Evolutionary conservation across 2,329 filamentous ascomycete species (phyloP).

Genomic region (Aureobasidium uvarum): DNA sequence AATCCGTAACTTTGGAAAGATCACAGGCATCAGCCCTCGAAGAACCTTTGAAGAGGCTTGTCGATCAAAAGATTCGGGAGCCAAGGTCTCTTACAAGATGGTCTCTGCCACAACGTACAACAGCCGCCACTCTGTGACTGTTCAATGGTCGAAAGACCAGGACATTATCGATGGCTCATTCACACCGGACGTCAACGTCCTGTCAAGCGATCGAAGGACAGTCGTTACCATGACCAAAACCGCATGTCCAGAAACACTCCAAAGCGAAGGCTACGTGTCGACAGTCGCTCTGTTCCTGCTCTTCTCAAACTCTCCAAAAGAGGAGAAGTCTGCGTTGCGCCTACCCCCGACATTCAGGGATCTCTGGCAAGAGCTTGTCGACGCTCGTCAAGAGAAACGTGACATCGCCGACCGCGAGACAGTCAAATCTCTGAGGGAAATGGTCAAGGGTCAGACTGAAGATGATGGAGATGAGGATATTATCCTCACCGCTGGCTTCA

Average conservation of each 20-base stretch:
- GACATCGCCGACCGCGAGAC: constrained; percentile 68
- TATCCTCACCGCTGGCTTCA: constrained; percentile 73
- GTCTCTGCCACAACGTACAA: constrained; percentile 73
- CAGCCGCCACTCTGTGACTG: constrained; percentile 69
- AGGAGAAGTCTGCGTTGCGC: constrained; percentile 79
- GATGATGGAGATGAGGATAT: constrained; percentile 52
- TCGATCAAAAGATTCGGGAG: constrained; percentile 71
- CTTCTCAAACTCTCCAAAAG: constrained; percentile 72
- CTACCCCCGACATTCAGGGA: constrained; percentile 80
- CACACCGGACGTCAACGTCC: constrained; percentile 45
- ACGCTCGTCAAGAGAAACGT: constrained; percentile 65
- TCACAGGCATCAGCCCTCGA: constrained; percentile 71
- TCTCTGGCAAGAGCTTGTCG: constrained; percentile 76
- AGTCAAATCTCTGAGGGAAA: constrained; percentile 65
- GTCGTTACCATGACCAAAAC: constrained; percentile 71
- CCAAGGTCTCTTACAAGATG: constrained; percentile 64
- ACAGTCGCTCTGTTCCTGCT: constrained; percentile 79
- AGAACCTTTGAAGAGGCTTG: constrained; percentile 84
- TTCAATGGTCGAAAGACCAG: constrained; percentile 77
- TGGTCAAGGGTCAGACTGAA: constrained; percentile 68
- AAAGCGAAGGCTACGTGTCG: constrained; percentile 84
- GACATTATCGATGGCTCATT: constrained; percentile 48
- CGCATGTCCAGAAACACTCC: constrained; percentile 70
- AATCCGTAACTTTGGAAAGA: constrained; percentile 81
- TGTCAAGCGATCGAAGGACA: constrained; percentile 49